A percentile compares a stretch with the other conserved stretches of the same genome.
Evolutionary conservation across 805 yeast genomes (phyloP).

Genomic region (Cyberlindnera petersonii): DNA sequence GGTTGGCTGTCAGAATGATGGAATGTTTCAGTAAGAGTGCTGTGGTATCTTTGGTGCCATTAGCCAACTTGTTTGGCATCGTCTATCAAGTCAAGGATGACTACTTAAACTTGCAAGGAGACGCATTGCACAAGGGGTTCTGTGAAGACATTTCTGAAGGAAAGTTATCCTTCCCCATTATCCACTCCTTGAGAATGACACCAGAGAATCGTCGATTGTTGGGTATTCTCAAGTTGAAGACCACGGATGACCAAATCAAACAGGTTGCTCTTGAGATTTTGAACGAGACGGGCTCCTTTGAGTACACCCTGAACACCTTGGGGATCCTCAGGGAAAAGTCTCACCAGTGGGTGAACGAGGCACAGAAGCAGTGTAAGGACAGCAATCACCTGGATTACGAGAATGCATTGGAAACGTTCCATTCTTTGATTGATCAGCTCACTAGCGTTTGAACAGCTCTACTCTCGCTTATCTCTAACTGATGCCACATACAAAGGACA

Average conservation of each 20-base stretch:
- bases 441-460: not conserved
- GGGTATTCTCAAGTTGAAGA: slow-evolving; percentile 49
- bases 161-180: slow-evolving; percentile 79
- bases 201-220: slow-evolving; percentile 37
- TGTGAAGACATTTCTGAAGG: slow-evolving; percentile 90
- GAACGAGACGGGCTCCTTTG: slow-evolving; percentile 28
- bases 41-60: slow-evolving; percentile 41
- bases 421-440: slow-evolving; percentile 6
- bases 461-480: not conserved
- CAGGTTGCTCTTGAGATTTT: slow-evolving; percentile 46
- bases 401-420: slow-evolving; percentile 7
- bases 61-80: slow-evolving; percentile 76
- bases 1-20: slow-evolving; percentile 68
- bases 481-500: no score
- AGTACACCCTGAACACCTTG: slow-evolving; percentile 17
- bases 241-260: slow-evolving; percentile 48
- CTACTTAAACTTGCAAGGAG: slow-evolving; percentile 61
- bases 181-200: slow-evolving; percentile 52
- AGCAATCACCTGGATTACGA: not conserved
- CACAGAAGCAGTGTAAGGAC: slow-evolving; percentile 2
- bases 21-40: slow-evolving; percentile 29
- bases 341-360: slow-evolving; percentile 10
- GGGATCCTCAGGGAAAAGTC: slow-evolving; percentile 12
- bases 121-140: slow-evolving; percentile 58
- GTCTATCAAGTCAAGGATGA: slow-evolving; percentile 87